phyloP scores from a whole-genome alignment of 164 flowering plant genomes.

The Vitis cinerea region DNA sequence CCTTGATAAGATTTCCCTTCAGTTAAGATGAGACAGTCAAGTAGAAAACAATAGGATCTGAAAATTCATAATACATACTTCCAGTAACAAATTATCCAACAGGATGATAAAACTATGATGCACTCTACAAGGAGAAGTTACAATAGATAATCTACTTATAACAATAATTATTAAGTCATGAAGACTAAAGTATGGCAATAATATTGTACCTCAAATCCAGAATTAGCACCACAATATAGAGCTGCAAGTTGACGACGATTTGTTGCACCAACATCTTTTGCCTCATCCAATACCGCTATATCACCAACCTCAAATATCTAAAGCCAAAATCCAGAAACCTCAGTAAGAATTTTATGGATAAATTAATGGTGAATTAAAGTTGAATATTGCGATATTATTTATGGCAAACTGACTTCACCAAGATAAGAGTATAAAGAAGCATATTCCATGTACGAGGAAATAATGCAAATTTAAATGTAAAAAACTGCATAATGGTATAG shows the following conservation, averaged over 20 bases:
- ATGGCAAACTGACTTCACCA: no score
- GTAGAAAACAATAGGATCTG: no score
- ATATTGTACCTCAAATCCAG: conserved; percentile 73
- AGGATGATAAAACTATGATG: no score
- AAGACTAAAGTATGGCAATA: not conserved
- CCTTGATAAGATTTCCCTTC: no score
- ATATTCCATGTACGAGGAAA: no score
- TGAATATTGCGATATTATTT: no score
- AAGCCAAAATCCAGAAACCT: conserved; percentile 6
- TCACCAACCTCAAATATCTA: conserved; percentile 87
- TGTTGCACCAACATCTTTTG: conserved; percentile 73
- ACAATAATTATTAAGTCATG: not conserved
- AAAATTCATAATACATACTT: no score
- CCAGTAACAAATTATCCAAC: no score
- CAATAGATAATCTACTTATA: not conserved
- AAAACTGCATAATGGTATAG: no score
- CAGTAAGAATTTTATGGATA: not conserved
- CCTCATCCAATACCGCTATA: conserved; percentile 44
- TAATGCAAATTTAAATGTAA: no score
- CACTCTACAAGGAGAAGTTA: not conserved
- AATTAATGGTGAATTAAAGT: not conserved
- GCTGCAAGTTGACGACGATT: conserved; percentile 74
- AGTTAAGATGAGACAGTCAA: no score
- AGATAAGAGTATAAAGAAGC: no score
- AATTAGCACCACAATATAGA: conserved; percentile 64